These are phyloP conservation scores for Arachis monticola DNA, from an alignment of 331 rosid species.

Conservation along the genomic window DNA sequence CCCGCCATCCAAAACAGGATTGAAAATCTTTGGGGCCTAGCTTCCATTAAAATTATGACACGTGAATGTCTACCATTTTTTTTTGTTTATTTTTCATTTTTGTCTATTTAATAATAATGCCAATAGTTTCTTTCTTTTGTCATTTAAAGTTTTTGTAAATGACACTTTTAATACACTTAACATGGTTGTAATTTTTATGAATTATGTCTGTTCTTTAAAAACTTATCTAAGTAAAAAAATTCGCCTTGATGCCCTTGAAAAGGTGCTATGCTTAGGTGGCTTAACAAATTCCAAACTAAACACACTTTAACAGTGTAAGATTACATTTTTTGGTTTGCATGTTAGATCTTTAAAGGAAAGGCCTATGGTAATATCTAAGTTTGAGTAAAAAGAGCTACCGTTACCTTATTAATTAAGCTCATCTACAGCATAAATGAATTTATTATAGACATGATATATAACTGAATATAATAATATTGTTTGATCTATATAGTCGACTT, in stretches of 20 bases:
- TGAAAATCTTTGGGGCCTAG: constrained; percentile 9
- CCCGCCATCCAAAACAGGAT: constrained; percentile 42
- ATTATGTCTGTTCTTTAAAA: neutral
- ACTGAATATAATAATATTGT: no score
- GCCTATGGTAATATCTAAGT: no score
- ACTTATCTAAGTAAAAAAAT: neutral
- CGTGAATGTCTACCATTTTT: constrained; percentile 24
- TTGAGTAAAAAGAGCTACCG: no score
- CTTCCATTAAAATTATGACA: constrained; percentile 40
- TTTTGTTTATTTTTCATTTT: neutral
- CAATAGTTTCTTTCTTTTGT: neutral
- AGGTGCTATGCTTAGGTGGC: neutral
- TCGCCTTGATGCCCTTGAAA: neutral
- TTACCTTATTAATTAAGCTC: no score
- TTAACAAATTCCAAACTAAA: neutral
- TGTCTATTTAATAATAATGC: neutral
- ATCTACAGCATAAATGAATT: no score
- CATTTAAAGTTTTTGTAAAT: neutral
- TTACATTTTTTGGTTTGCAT: neutral
- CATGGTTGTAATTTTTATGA: neutral
- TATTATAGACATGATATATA: no score
- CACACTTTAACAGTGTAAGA: neutral
- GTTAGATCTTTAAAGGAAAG: neutral
- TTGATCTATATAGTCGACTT: no score
- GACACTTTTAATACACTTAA: neutral